phyloP scores from a whole-genome alignment of 1,284 basidiomycete genomes.

The Waitea zeae region DNA sequence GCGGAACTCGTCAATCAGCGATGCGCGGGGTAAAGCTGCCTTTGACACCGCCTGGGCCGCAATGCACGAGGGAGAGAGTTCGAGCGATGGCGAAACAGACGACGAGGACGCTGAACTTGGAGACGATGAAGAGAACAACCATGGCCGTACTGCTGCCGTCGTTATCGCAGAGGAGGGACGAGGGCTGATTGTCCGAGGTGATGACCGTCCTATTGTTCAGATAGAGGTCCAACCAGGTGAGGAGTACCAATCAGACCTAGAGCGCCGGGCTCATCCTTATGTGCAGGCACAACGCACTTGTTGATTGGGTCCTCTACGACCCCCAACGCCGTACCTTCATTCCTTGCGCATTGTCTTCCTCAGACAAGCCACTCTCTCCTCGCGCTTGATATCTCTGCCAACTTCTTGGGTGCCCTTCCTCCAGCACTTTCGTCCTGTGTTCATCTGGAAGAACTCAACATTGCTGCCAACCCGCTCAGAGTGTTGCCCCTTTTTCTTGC shows the following conservation, averaged over 20 bases:
- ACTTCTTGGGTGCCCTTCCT: conserved; percentile 71
- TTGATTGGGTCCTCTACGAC: conserved; percentile 64
- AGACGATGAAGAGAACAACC: conserved; percentile 40
- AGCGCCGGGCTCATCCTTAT: conserved; percentile 6
- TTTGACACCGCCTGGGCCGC: conserved; percentile 60
- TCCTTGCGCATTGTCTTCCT: conserved; percentile 53
- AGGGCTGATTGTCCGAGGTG: conserved; percentile 60
- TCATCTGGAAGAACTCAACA: conserved; percentile 83
- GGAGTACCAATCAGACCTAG: conserved; percentile 8
- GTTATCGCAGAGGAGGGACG: conserved; percentile 69
- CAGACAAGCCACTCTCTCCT: conserved; percentile 62
- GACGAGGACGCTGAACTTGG: conserved; percentile 29
- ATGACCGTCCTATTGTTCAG: conserved; percentile 37
- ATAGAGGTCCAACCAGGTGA: conserved; percentile 53
- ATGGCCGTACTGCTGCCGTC: conserved; percentile 56
- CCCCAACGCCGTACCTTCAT: conserved; percentile 57
- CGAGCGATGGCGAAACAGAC: conserved; percentile 59
- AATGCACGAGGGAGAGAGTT: conserved; percentile 52
- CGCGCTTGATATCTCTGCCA: conserved; percentile 80
- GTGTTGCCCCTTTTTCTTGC: conserved; percentile 73
- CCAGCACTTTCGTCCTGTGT: conserved; percentile 61
- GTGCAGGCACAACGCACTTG: conserved; percentile 74
- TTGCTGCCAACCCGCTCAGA: conserved; percentile 79
- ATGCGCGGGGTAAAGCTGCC: conserved; percentile 41
- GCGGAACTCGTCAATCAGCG: conserved; percentile 45